Evolutionary conservation across 768 basidiomycete genomes (phyloP).

Genomic region (Pulveroboletus sp.): DNA sequence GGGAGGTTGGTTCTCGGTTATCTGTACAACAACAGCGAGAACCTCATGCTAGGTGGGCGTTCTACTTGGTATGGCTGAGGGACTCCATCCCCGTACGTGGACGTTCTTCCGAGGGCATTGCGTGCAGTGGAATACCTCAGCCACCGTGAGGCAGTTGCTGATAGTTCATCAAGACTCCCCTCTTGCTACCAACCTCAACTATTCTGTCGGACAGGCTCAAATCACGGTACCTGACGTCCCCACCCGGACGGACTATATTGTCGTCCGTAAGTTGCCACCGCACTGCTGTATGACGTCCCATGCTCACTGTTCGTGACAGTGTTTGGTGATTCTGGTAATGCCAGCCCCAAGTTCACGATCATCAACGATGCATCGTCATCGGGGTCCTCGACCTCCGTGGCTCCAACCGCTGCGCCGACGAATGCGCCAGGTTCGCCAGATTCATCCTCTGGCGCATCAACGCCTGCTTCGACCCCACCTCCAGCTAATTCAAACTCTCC

Average conservation of each 20-base stretch:
- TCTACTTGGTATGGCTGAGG: not conserved
- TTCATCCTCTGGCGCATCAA: not conserved
- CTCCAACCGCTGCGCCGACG: conserved; percentile 7
- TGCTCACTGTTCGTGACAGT: conserved; percentile 19
- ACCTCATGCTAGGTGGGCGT: conserved; percentile 28
- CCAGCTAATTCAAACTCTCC: not conserved
- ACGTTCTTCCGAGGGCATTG: not conserved
- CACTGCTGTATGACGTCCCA: too few species aligned
- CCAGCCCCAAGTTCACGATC: conserved; percentile 38
- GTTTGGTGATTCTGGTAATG: conserved; percentile 39
- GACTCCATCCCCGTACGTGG: not conserved
- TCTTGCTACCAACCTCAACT: conserved; percentile 31
- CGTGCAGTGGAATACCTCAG: not conserved
- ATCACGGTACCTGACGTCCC: conserved; percentile 35
- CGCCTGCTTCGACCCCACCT: not conserved
- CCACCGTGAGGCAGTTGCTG: conserved; percentile 1
- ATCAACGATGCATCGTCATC: conserved; percentile 55
- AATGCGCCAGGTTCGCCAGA: conserved; percentile 1
- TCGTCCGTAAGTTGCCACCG: conserved; percentile 31
- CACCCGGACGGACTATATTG: conserved; percentile 29
- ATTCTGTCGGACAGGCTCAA: conserved; percentile 29
- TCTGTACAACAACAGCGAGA: conserved; percentile 26
- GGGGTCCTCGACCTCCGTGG: conserved; percentile 14
- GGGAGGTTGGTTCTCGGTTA: conserved; percentile 31
- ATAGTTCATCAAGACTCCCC: conserved; percentile 25